Conservation (phyloP, 2,329 filamentous ascomycete genomes). For the Plectosphaerella cucumerina region DNA sequence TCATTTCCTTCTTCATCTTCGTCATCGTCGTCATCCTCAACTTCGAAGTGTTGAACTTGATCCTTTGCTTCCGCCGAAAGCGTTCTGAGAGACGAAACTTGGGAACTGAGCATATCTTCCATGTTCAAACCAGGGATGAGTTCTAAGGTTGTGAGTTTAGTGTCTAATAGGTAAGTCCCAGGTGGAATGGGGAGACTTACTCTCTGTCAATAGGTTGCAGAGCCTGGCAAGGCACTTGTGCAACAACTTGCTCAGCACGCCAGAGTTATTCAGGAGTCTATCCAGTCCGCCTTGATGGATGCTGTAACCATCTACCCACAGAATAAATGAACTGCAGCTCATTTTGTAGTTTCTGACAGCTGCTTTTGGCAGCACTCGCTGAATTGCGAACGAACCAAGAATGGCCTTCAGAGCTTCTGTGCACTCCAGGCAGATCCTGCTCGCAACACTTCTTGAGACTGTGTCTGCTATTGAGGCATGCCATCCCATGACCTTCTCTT, state of each 20-base stretch:
- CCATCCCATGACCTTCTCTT: too few relatives aligned
- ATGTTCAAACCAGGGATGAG: not conserved
- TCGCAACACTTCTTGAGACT: not conserved
- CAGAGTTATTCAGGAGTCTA: not conserved
- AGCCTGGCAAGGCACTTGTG: not conserved
- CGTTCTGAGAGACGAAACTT: not conserved
- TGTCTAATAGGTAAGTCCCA: too few relatives aligned
- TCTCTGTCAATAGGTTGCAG: not conserved
- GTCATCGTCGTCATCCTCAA: too few relatives aligned
- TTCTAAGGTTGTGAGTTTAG: not conserved
- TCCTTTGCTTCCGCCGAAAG: not conserved
- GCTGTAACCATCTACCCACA: constrained; percentile 1
- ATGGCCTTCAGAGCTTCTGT: not conserved
- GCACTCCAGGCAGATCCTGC: not conserved
- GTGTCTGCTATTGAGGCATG: not conserved
- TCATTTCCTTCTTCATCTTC: not conserved
- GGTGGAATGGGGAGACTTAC: too few relatives aligned
- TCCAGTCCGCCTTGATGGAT: not conserved
- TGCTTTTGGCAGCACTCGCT: not conserved
- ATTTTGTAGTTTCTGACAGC: not conserved
- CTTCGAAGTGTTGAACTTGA: too few relatives aligned
- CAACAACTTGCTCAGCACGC: not conserved
- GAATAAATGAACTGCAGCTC: not conserved
- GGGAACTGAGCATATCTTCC: not conserved
- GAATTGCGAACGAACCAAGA: not conserved